Conservation (phyloP, 1,284 basidiomycete genomes). For the Cryptococcus depauperatus region DNA sequence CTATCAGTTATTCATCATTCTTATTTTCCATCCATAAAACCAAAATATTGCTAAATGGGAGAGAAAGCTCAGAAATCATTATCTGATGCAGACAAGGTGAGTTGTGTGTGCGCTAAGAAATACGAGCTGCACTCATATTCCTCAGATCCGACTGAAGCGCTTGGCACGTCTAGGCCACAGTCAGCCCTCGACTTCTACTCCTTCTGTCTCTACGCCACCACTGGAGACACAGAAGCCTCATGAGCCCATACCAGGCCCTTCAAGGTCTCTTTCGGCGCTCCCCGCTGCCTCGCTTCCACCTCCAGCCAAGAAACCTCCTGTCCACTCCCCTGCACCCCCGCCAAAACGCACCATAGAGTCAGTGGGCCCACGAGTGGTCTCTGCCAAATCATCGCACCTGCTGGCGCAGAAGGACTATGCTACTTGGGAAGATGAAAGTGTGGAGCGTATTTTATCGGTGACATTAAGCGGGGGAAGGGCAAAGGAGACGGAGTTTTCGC, state of each 20-base stretch:
- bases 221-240: conserved; percentile 7
- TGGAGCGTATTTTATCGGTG: conserved; percentile 63
- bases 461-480: conserved; percentile 72
- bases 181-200: conserved; percentile 14
- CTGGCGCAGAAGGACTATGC: conserved; percentile 48
- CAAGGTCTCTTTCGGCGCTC: conserved; percentile 16
- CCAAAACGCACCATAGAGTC: conserved; percentile 4
- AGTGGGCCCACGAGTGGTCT: conserved; percentile 13
- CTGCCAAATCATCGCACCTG: not conserved
- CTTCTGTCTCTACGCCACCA: conserved; percentile 3
- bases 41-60: too few relatives aligned
- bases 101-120: too few relatives aligned
- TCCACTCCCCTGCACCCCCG: not conserved
- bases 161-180: conserved; percentile 63
- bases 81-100: conserved; percentile 42
- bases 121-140: not conserved
- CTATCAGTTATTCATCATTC: not conserved
- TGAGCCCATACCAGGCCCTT: conserved; percentile 34
- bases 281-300: conserved; percentile 1
- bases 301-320: not conserved
- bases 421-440: conserved; percentile 65
- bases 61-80: too few relatives aligned
- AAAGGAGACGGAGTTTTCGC: conserved; percentile 59
- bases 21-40: conserved; percentile 12
- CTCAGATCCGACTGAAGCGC: conserved; percentile 76